These are phyloP conservation scores for Neohortaea acidophila DNA, from an alignment of 495 filamentous ascomycete species.

Conservation along the genomic window DNA sequence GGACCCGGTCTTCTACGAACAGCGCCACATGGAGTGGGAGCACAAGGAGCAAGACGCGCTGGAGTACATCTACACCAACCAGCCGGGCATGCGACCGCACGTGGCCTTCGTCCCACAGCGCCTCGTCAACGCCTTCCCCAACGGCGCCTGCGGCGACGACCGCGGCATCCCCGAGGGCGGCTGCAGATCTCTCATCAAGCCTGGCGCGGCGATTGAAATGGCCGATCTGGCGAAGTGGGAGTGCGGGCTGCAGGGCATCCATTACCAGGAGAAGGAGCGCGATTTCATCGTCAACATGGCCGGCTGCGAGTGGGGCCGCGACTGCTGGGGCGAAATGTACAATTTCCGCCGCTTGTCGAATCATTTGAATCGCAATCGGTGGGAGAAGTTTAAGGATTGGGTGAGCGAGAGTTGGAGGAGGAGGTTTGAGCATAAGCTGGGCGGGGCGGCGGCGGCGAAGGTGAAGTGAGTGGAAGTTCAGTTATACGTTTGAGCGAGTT, in stretches of 20 bases:
- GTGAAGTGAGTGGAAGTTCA: neutral
- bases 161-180: constrained; percentile 12
- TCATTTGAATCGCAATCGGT: constrained; percentile 61
- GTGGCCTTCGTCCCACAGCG: constrained; percentile 85
- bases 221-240: constrained; percentile 14
- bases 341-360: constrained; percentile 80
- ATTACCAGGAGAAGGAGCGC: constrained; percentile 70
- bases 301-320: constrained; percentile 86
- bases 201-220: constrained; percentile 40
- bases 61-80: constrained; percentile 78
- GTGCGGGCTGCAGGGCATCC: constrained; percentile 58
- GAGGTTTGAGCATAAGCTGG: constrained; percentile 10
- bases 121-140: constrained; percentile 85
- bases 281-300: constrained; percentile 99
- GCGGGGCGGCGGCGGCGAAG: constrained; percentile 8
- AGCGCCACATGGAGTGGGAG: constrained; percentile 98
- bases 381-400: constrained; percentile 46
- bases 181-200: neutral
- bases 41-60: constrained; percentile 96
- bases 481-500: neutral
- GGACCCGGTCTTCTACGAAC: constrained; percentile 96
- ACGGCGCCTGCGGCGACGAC: constrained; percentile 73
- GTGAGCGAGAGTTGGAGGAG: constrained; percentile 8
- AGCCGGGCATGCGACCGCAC: constrained; percentile 83
- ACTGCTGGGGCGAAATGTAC: constrained; percentile 98